A percentile compares a stretch with the other conserved stretches of the same genome.
Evolutionary conservation across 2,329 filamentous ascomycete genomes (phyloP).

Genomic region (Aureobasidium pullulans): DNA sequence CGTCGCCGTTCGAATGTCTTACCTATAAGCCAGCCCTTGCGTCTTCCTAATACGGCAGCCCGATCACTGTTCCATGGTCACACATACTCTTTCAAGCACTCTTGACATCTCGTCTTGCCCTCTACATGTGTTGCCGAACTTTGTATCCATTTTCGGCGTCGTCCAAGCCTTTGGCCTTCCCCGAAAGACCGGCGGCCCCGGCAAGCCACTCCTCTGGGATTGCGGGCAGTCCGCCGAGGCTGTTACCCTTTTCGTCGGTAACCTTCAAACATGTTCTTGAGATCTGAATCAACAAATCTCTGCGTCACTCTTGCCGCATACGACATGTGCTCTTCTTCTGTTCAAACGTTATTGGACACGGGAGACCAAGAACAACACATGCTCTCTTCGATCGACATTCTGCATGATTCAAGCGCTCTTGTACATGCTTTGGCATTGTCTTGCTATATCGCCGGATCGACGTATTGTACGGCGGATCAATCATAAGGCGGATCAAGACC

Average conservation of each 20-base stretch:
- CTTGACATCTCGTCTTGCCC: not conserved
- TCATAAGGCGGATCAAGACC: not conserved
- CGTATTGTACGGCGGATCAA: not conserved
- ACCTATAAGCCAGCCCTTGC: not conserved
- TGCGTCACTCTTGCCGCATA: not conserved
- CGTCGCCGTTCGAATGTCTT: not conserved
- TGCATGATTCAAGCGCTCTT: not conserved
- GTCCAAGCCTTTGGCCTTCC: not conserved
- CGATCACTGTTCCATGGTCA: not conserved
- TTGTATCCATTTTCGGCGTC: not conserved
- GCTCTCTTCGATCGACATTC: not conserved
- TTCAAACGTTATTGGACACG: not conserved
- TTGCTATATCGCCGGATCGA: not conserved
- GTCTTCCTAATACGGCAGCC: not conserved
- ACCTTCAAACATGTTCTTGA: conserved; percentile 5
- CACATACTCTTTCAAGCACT: not conserved
- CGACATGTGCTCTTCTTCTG: not conserved
- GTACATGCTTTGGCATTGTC: not conserved
- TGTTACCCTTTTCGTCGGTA: not conserved
- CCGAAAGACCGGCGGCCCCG: not conserved
- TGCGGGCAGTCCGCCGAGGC: not conserved
- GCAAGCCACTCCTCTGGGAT: not conserved
- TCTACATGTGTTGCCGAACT: not conserved
- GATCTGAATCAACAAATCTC: too few relatives aligned
- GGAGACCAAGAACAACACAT: not conserved